These are phyloP conservation scores for Grosmannia clavigera DNA, from an alignment of 2,329 filamentous ascomycete species.

Conservation along the genomic window DNA sequence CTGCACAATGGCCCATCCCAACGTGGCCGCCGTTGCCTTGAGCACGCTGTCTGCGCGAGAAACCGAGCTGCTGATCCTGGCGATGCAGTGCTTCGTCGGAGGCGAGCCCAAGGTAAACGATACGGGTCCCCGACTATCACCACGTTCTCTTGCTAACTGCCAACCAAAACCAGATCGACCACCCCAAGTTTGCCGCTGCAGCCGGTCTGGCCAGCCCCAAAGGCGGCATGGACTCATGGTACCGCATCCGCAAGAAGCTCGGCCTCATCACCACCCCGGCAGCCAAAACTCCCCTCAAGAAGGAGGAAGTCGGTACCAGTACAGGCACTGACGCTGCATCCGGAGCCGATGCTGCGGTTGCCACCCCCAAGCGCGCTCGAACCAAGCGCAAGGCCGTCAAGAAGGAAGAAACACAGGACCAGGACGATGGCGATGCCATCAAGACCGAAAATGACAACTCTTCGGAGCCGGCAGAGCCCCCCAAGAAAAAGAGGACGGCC, in stretches of 20 bases:
- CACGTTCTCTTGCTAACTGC: neutral
- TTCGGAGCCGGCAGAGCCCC: neutral
- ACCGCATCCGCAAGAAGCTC: constrained; percentile 5
- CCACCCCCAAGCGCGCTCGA: neutral
- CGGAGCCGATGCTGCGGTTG: neutral
- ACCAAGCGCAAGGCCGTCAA: neutral
- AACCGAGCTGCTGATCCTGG: constrained; percentile 1
- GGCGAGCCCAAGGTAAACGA: constrained; percentile 4
- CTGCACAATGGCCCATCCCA: neutral
- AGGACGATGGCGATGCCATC: neutral
- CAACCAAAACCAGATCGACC: constrained; percentile 1
- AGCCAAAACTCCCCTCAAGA: neutral
- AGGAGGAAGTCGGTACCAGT: neutral
- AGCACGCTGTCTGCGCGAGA: neutral
- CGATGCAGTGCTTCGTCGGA: constrained; percentile 3
- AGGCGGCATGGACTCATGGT: constrained; percentile 4
- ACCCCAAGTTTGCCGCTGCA: neutral
- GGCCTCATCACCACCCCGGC: neutral
- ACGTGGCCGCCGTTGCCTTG: neutral
- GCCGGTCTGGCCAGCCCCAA: constrained; percentile 1
- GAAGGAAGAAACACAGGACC: neutral
- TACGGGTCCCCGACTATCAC: no score
- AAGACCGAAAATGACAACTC: neutral
- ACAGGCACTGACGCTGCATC: neutral
- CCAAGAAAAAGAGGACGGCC: neutral